A percentile compares a stretch with the other conserved stretches of the same genome.
Conservation (phyloP, 345 rosid species). For the Hibiscus trionum region DNA sequence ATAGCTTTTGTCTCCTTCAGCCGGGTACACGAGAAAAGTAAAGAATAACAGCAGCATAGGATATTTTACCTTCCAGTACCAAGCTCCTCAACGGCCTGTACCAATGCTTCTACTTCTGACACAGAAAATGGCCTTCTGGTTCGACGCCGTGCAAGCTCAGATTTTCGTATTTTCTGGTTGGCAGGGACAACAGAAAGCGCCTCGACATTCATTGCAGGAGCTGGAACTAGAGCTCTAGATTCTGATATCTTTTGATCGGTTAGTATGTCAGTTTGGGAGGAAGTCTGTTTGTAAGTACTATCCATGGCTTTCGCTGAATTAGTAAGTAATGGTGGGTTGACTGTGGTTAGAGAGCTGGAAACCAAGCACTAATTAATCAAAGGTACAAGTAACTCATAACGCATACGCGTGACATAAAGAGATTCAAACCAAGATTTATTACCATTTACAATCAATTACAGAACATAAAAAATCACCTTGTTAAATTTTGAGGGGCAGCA, state of each 20-base stretch:
- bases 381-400: not conserved
- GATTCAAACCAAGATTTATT: not conserved
- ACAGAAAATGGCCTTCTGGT: constrained; percentile 97
- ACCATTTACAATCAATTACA: not conserved
- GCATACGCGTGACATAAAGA: not conserved
- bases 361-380: constrained; percentile 14
- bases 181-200: constrained; percentile 62
- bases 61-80: constrained; percentile 83
- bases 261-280: constrained; percentile 32
- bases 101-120: constrained; percentile 86
- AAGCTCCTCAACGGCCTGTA: constrained; percentile 77
- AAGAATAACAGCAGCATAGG: not conserved
- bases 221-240: constrained; percentile 45
- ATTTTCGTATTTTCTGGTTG: constrained; percentile 53
- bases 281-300: constrained; percentile 27
- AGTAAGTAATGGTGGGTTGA: constrained; percentile 25
- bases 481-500: constrained; percentile 18
- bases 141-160: constrained; percentile 81
- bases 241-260: constrained; percentile 39
- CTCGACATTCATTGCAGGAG: constrained; percentile 33
- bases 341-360: constrained; percentile 40
- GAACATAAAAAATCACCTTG: constrained; percentile 37
- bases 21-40: not conserved
- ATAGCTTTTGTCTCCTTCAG: not conserved
- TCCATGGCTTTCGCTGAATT: constrained; percentile 27